Evolutionary conservation across 1,284 basidiomycete species (phyloP), one percentile per base, ranked within the genome.

Genomic region (Microstroma glucosiphilum): DNA sequence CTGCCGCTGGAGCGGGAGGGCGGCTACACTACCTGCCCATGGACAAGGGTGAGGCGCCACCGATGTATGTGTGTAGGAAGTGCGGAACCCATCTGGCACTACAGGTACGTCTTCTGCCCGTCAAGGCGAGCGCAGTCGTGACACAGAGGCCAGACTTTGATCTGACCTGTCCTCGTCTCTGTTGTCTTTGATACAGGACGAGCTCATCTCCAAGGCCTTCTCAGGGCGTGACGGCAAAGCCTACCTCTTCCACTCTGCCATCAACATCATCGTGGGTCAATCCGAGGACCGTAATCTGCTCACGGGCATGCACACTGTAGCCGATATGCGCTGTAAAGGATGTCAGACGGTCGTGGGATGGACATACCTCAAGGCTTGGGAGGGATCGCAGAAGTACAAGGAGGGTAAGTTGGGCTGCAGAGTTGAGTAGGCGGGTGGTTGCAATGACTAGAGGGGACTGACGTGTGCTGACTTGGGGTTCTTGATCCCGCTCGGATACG

Each of bases 151-250:
- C n/a, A n/a, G n/a, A 56, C 23, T 21, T 1, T 55, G 21, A 37
- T 13, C 57, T 23, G 6, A n/a, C 40, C 40, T 57, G 6, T n/a
- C 48, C 12, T 21, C 21, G 13, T 61, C 25, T 19, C 30, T 6
- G 13, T 4, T 2, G n/a, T 4, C 9, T 40, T 19, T n/a, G 88
- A n/a, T 21, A 21, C 43, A 91, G 79, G 90, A 91, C 72, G 90
- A 92, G 69, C 80, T 91, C 11, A 89, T 92, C 68, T 89, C 88
- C 80, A 91, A 91, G 77, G 82, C 88, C 0, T 92, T 92, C 81
- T 88, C 88, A 23, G 90, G 90, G 0, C 81, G 90, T 67, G 89
- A 91, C 64, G 90, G 90, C 0, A 83, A 88, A 63, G 90, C 89
- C 69, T 91, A 89, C 71, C 81, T 91, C 37, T 86, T 91, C 82